phyloP scores from a whole-genome alignment of 2,329 filamentous ascomycete genomes.

The Curvularia lunata region DNA sequence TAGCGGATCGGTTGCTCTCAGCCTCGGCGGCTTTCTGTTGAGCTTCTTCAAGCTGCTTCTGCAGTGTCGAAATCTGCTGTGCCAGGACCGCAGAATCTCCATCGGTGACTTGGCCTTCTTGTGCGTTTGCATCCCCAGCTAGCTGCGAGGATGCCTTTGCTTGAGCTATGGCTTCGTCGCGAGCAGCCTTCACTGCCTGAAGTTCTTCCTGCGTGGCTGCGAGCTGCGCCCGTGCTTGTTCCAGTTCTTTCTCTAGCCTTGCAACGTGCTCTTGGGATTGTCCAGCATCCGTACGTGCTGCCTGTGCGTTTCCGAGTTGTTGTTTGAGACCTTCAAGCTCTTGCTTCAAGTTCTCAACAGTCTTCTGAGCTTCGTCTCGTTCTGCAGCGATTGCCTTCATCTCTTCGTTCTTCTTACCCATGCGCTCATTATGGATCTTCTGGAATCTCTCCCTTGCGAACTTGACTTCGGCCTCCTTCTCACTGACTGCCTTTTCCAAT shows the following conservation, averaged over 20 bases:
- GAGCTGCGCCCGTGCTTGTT: slow-evolving; percentile 30
- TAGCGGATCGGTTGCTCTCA: slow-evolving; percentile 50
- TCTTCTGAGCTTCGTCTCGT: slow-evolving; percentile 63
- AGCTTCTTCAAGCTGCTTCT: slow-evolving; percentile 49
- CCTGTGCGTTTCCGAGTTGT: slow-evolving; percentile 24
- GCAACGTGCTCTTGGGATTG: slow-evolving; percentile 65
- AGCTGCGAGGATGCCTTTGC: slow-evolving; percentile 52
- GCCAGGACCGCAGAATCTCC: slow-evolving; percentile 25
- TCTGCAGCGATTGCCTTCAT: slow-evolving; percentile 61
- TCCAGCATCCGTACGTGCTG: slow-evolving; percentile 25
- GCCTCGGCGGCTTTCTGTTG: slow-evolving; percentile 22
- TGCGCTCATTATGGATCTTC: slow-evolving; percentile 44
- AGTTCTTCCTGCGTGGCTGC: slow-evolving; percentile 54
- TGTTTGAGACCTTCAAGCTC: slow-evolving; percentile 69
- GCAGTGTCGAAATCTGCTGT: slow-evolving; percentile 46
- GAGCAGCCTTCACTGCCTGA: slow-evolving; percentile 65
- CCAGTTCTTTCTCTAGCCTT: slow-evolving; percentile 52
- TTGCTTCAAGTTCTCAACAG: slow-evolving; percentile 29
- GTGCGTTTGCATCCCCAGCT: slow-evolving; percentile 42
- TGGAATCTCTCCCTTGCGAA: slow-evolving; percentile 61
- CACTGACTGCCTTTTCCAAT: slow-evolving; percentile 51
- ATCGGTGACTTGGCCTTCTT: slow-evolving; percentile 58
- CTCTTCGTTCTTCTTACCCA: slow-evolving; percentile 54
- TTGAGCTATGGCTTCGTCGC: slow-evolving; percentile 65
- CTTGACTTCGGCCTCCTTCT: slow-evolving; percentile 26